phyloP scores from a whole-genome alignment of 2,329 filamentous ascomycete genomes.

The Phaeosphaeriaceae sp. region DNA sequence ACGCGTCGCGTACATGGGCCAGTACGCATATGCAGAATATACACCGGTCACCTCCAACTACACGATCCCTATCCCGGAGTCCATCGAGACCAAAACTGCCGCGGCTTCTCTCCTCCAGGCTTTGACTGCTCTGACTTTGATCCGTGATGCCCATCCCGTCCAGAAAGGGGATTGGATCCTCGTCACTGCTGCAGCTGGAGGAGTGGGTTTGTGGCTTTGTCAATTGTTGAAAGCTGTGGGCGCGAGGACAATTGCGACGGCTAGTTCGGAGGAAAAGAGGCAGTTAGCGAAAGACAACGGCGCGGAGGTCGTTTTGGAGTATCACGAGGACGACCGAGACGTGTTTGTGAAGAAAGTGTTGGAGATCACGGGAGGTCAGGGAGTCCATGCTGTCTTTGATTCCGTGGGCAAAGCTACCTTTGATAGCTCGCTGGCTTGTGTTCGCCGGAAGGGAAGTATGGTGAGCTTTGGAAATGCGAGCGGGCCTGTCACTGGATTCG shows the following conservation, averaged over 20 bases:
- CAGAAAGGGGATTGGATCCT: constrained; percentile 81
- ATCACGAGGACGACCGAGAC: constrained; percentile 60
- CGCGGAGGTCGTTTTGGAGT: constrained; percentile 76
- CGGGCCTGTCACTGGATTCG: constrained; percentile 76
- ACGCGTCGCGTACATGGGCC: constrained; percentile 73
- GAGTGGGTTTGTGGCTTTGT: constrained; percentile 72
- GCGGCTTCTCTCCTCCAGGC: constrained; percentile 80
- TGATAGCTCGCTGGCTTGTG: constrained; percentile 75
- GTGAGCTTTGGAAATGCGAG: constrained; percentile 83
- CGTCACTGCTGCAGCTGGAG: constrained; percentile 85
- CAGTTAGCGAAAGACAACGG: constrained; percentile 73
- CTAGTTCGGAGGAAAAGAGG: constrained; percentile 75
- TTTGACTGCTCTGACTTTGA: constrained; percentile 80
- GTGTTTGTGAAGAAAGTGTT: constrained; percentile 59
- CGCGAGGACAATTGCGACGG: constrained; percentile 80
- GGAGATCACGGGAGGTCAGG: constrained; percentile 74
- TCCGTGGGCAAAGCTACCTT: constrained; percentile 87
- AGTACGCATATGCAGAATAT: constrained; percentile 66
- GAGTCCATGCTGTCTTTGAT: constrained; percentile 82
- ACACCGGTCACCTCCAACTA: constrained; percentile 60
- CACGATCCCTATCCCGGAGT: constrained; percentile 69
- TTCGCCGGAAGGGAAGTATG: constrained; percentile 78
- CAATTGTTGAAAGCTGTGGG: constrained; percentile 77
- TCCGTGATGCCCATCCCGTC: constrained; percentile 75
- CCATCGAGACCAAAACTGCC: constrained; percentile 66